Conservation (phyloP, 768 basidiomycete genomes). For the Macrolepiota fuliginosa region DNA sequence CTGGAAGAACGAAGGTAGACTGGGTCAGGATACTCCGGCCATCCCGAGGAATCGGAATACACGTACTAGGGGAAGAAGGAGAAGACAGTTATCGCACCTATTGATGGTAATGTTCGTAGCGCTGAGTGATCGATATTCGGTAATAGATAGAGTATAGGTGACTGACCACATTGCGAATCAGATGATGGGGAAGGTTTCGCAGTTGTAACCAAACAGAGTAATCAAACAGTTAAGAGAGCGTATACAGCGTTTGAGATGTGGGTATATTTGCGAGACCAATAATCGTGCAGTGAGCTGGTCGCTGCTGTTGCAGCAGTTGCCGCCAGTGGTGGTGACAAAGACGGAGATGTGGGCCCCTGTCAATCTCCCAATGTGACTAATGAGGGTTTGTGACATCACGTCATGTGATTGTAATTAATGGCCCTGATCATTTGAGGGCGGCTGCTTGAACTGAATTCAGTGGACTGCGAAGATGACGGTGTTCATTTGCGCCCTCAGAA, state of each 20-base stretch:
- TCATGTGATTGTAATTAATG: constrained; percentile 1
- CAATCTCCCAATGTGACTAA: constrained; percentile 6
- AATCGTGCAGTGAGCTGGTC: not conserved
- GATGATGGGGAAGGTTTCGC: constrained; percentile 19
- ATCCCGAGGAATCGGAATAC: constrained; percentile 11
- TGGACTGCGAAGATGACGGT: constrained; percentile 5
- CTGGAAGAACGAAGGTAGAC: constrained; percentile 34
- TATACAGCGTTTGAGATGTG: not conserved
- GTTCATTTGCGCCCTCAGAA: not conserved
- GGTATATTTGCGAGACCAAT: constrained; percentile 9
- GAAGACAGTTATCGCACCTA: constrained; percentile 81
- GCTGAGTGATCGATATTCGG: constrained; percentile 8
- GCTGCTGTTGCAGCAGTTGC: constrained; percentile 9
- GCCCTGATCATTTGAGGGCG: not conserved
- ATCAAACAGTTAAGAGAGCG: constrained; percentile 10
- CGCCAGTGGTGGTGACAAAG: constrained; percentile 8
- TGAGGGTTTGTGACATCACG: constrained; percentile 1
- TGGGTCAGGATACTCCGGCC: constrained; percentile 25
- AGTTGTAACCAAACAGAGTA: constrained; percentile 7
- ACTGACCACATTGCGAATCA: constrained; percentile 27
- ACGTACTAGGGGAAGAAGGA: constrained; percentile 69
- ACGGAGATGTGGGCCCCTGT: not conserved
- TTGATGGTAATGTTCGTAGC: constrained; percentile 7
- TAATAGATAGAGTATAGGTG: constrained; percentile 4
- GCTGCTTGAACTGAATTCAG: not conserved